Conservation (phyloP, 306 rosid species). For the Corylus avellana region DNA sequence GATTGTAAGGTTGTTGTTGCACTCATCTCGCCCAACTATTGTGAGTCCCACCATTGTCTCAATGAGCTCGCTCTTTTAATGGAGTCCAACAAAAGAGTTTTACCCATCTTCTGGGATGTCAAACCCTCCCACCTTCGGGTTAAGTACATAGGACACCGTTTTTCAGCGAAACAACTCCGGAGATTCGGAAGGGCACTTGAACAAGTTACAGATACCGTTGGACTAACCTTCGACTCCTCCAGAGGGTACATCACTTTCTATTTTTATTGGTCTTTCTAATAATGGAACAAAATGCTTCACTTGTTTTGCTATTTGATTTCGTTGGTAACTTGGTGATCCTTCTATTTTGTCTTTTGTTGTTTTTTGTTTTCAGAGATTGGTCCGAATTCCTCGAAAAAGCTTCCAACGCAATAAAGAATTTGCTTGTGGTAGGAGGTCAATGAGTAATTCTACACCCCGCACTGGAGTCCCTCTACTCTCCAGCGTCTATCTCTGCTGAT, state of each 20-base stretch:
- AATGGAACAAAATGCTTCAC: too few relatives aligned
- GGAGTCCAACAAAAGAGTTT: conserved; percentile 67
- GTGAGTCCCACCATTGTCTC: conserved; percentile 68
- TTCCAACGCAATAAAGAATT: too few relatives aligned
- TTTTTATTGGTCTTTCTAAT: background rate
- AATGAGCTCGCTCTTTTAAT: conserved; percentile 68
- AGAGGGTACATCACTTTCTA: conserved; percentile 37
- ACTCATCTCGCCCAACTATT: conserved; percentile 68
- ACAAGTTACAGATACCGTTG: conserved; percentile 78
- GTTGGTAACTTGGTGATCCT: too few relatives aligned
- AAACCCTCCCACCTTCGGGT: conserved; percentile 74
- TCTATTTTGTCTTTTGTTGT: too few relatives aligned
- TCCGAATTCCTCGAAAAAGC: too few relatives aligned
- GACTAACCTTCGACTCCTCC: conserved; percentile 59
- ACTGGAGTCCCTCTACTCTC: too few relatives aligned
- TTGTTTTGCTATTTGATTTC: too few relatives aligned
- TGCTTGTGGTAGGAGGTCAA: too few relatives aligned
- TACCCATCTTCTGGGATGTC: conserved; percentile 68
- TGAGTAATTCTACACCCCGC: too few relatives aligned
- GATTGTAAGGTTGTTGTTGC: conserved; percentile 62
- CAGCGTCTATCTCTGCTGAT: too few relatives aligned
- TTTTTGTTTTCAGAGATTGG: too few relatives aligned
- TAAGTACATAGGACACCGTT: conserved; percentile 34
- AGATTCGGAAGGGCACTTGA: conserved; percentile 62
- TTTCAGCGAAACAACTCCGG: conserved; percentile 37